These are phyloP conservation scores for Paracamarosporium sp. DNA, from an alignment of 2,329 filamentous ascomycete genomes.

Conservation along the genomic window DNA sequence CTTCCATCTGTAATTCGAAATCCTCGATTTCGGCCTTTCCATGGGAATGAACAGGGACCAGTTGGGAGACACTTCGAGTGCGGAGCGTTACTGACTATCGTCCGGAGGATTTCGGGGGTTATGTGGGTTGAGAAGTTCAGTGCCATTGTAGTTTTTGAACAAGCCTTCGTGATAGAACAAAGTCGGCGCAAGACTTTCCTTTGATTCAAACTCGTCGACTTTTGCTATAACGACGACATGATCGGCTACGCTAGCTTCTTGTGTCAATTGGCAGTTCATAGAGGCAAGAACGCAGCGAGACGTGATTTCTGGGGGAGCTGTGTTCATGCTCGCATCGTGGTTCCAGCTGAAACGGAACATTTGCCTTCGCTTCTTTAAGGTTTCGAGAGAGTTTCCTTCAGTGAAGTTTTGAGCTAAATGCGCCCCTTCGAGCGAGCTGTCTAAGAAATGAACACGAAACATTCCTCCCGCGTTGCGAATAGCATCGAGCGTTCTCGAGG, in stretches of 20 bases:
- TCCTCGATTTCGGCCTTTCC: slow-evolving; percentile 24
- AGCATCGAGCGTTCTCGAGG: slow-evolving; percentile 63
- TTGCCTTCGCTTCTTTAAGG: slow-evolving; percentile 25
- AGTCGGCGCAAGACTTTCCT: slow-evolving; percentile 8
- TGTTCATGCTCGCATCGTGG: neutral
- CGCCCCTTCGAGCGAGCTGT: slow-evolving; percentile 33
- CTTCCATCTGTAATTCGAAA: slow-evolving; percentile 19
- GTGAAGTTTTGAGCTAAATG: slow-evolving; percentile 37
- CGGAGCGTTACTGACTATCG: no score
- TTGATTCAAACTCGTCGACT: slow-evolving; percentile 31
- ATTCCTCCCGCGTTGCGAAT: slow-evolving; percentile 50
- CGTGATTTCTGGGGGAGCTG: slow-evolving; percentile 24
- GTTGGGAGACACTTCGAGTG: no score
- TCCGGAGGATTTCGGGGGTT: no score
- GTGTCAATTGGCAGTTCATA: slow-evolving; percentile 44
- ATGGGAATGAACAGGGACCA: no score
- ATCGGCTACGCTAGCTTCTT: slow-evolving; percentile 51
- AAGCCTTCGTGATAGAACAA: slow-evolving; percentile 37
- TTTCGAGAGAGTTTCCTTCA: slow-evolving; percentile 30
- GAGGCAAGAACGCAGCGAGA: slow-evolving; percentile 28
- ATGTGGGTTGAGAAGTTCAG: slow-evolving; percentile 5
- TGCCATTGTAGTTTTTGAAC: slow-evolving; percentile 23
- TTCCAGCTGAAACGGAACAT: neutral
- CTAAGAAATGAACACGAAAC: slow-evolving; percentile 62
- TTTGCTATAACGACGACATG: slow-evolving; percentile 57